Conservation (phyloP, 2,329 filamentous ascomycete species). For the Aspergillus glaucus region DNA sequence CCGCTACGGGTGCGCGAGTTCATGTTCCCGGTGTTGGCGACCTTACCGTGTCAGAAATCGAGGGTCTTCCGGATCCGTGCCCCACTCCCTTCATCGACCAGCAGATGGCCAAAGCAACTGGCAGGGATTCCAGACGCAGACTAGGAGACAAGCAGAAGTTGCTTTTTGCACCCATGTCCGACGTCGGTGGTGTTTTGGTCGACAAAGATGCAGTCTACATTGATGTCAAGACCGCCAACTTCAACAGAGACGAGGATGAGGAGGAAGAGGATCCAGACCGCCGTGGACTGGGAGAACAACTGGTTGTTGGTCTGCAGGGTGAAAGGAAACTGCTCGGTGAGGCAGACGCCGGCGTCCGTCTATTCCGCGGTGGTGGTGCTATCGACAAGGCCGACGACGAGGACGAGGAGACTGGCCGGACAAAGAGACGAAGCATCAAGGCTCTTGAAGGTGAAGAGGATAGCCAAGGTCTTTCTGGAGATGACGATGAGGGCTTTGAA, state of each 20-base stretch:
- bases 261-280: constrained; percentile 63
- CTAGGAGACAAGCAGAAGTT: constrained; percentile 96
- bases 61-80: constrained; percentile 86
- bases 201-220: constrained; percentile 97
- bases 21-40: constrained; percentile 93
- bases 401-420: constrained; percentile 54
- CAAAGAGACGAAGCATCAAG: constrained; percentile 46
- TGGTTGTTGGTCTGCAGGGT: constrained; percentile 83
- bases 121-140: constrained; percentile 71
- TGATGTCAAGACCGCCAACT: constrained; percentile 64
- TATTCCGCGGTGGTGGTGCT: constrained; percentile 73
- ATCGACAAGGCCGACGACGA: constrained; percentile 52
- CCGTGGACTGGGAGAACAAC: constrained; percentile 86
- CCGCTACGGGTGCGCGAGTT: constrained; percentile 74
- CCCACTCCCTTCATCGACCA: constrained; percentile 89
- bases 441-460: constrained; percentile 44
- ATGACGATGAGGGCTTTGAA: constrained; percentile 50
- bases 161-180: constrained; percentile 95
- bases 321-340: constrained; percentile 77
- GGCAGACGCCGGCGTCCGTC: constrained; percentile 71
- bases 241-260: constrained; percentile 57
- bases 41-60: constrained; percentile 73
- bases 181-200: constrained; percentile 90
- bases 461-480: constrained; percentile 51
- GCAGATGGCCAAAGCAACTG: constrained; percentile 73